Percentiles rank a stretch among this genome's conserved stretches.
phyloP scores from a whole-genome alignment of 2,329 filamentous ascomycete genomes.

The Botryotinia narcissicola region DNA sequence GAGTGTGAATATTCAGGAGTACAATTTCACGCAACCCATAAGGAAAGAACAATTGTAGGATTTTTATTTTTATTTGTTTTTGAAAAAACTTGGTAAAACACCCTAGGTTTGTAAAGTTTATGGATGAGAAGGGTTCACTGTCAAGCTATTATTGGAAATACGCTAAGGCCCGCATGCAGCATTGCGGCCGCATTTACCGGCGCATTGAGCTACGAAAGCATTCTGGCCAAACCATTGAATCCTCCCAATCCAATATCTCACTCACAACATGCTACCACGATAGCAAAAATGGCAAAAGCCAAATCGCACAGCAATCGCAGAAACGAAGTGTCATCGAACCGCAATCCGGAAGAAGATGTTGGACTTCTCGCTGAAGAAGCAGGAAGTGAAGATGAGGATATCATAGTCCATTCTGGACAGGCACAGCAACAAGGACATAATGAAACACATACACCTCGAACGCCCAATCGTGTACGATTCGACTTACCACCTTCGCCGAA shows the following conservation, averaged over 20 bases:
- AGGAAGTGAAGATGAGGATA: slow-evolving; percentile 36
- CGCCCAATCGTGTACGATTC: slow-evolving; percentile 39
- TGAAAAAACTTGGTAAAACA: not conserved
- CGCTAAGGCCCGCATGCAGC: slow-evolving; percentile 4
- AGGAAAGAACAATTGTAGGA: not conserved
- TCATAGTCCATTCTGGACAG: slow-evolving; percentile 32
- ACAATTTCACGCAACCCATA: not conserved
- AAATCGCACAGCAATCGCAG: slow-evolving; percentile 37
- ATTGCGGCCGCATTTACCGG: slow-evolving; percentile 9
- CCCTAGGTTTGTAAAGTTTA: not conserved
- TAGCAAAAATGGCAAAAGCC: slow-evolving; percentile 46
- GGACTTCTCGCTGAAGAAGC: slow-evolving; percentile 40
- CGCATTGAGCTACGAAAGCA: not conserved
- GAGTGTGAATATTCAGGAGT: not conserved
- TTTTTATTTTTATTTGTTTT: no score
- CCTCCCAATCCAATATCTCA: not conserved
- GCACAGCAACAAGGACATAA: slow-evolving; percentile 15
- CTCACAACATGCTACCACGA: slow-evolving; percentile 42
- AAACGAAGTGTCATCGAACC: slow-evolving; percentile 29
- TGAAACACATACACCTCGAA: slow-evolving; percentile 35
- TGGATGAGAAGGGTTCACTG: not conserved
- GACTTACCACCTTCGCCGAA: slow-evolving; percentile 33
- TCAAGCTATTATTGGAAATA: not conserved
- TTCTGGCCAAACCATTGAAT: slow-evolving; percentile 9
- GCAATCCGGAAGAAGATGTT: slow-evolving; percentile 41